Conservation (phyloP, 495 filamentous ascomycete genomes). For the Penicillium silybi region DNA sequence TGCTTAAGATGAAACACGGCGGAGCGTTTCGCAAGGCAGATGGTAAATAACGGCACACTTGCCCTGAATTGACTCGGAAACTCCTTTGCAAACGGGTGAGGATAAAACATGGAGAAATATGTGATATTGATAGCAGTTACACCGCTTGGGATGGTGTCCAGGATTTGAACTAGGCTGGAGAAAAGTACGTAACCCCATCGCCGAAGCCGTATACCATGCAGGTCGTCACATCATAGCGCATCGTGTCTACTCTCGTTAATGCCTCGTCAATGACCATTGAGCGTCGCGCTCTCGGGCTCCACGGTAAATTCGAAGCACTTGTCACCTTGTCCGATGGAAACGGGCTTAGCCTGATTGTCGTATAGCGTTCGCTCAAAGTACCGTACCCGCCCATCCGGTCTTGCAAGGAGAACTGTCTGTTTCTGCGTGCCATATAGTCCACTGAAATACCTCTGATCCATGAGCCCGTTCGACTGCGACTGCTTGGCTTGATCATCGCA, state of each 20-base stretch:
- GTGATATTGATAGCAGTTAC: slow-evolving; percentile 2
- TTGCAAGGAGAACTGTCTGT: slow-evolving; percentile 82
- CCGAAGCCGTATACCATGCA: neutral
- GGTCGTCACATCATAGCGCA: slow-evolving; percentile 2
- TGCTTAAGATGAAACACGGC: slow-evolving; percentile 22
- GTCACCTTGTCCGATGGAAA: slow-evolving; percentile 60
- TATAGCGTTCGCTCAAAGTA: slow-evolving; percentile 83
- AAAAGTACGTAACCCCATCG: neutral
- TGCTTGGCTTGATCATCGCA: slow-evolving; percentile 21
- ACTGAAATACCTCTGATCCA: slow-evolving; percentile 27
- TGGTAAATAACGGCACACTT: slow-evolving; percentile 4
- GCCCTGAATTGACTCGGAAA: slow-evolving; percentile 10
- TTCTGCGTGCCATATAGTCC: slow-evolving; percentile 84
- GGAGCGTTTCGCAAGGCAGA: slow-evolving; percentile 7
- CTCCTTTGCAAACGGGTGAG: slow-evolving; percentile 7
- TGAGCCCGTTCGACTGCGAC: slow-evolving; percentile 11
- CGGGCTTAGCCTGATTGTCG: slow-evolving; percentile 59
- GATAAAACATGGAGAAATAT: neutral
- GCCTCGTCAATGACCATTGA: neutral
- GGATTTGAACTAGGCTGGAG: neutral
- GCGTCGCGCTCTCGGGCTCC: neutral
- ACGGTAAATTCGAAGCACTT: slow-evolving; percentile 38
- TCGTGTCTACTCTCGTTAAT: neutral
- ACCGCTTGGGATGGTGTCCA: neutral
- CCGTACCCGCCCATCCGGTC: slow-evolving; percentile 67